Evolutionary conservation across 2,329 filamentous ascomycete genomes (phyloP).

Genomic region (Exserohilum rostratum): DNA sequence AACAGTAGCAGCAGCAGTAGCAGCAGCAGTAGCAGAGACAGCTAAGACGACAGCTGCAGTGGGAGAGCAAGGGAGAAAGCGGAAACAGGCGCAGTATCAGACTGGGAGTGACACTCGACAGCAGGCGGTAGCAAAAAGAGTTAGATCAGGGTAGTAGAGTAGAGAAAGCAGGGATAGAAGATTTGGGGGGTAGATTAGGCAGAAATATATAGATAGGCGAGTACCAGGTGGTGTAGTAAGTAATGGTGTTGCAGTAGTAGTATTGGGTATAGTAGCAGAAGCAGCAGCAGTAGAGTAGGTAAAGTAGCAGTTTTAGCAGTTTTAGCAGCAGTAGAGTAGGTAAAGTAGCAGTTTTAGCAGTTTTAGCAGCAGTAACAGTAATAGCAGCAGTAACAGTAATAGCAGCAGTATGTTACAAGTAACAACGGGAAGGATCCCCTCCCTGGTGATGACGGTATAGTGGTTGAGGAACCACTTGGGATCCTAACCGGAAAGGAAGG

Average conservation of each 20-base stretch:
- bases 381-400: background rate
- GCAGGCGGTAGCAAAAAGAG: no score
- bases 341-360: no score
- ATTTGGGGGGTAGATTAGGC: background rate
- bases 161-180: background rate
- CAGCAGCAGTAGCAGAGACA: no score
- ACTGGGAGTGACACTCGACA: no score
- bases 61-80: background rate
- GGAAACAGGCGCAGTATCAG: background rate
- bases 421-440: background rate
- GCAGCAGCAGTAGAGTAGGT: background rate
- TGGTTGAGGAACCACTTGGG: no score
- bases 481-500: no score
- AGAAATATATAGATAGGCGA: background rate
- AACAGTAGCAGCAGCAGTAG: no score
- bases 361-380: background rate
- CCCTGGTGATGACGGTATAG: background rate
- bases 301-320: background rate
- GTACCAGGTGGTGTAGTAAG: background rate
- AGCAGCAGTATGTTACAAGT: background rate
- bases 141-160: no score
- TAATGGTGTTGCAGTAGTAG: background rate
- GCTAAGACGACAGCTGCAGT: no score
- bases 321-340: background rate
- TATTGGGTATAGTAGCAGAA: background rate